Evolutionary conservation across 1,284 basidiomycete genomes (phyloP), one percentile per base, ranked within the genome.

Genomic region (Retiboletus flavoniger): DNA sequence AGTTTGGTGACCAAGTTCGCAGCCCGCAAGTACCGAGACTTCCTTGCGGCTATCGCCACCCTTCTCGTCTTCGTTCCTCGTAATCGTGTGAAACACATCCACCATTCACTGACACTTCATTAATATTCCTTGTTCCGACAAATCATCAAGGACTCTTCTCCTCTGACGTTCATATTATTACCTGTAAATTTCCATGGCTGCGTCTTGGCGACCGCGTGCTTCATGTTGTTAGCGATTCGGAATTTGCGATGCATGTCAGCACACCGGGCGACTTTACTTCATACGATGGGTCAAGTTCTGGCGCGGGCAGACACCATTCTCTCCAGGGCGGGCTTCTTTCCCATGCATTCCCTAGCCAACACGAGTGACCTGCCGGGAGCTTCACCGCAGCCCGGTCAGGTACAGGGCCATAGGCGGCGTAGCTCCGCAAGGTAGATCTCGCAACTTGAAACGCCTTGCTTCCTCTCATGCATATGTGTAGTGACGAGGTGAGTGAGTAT

Each of bases 381-480:
- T 34, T 49, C 28, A 21, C 45, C 44, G 58, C 26, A 19, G 24
- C 16, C 29, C 16, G 28, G 21, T 32, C 48, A 48, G 61, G 58
- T 31, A 47, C 43, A 16, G 26, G 1, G 16, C 29, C 42, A 47
- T 38, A 32, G 21, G 34, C 50, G 24, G 44, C 50, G 16, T 36
- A 26, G 26, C n/a, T n/a, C 16, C 36, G 47, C 17, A n/a, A 44
- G 42, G 45, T 16, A 28, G 26, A 17, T 53, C 24, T 42, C 21
- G 40, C 52, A 9, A 40, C 53, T 32, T 65, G 65, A 63, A 63
- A 63, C 62, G 9, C n/a, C 29, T 32, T 17, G 19, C 9, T 24
- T 17, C 28, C 26, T 24, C 32, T 24, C 38, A 14, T n/a, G 16
- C 34, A 11, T 11, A 42, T 28, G 17, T 13, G 31, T 24, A 10